Evolutionary conservation across 345 rosid species (phyloP).

Genomic region (Durio zibethinus): DNA sequence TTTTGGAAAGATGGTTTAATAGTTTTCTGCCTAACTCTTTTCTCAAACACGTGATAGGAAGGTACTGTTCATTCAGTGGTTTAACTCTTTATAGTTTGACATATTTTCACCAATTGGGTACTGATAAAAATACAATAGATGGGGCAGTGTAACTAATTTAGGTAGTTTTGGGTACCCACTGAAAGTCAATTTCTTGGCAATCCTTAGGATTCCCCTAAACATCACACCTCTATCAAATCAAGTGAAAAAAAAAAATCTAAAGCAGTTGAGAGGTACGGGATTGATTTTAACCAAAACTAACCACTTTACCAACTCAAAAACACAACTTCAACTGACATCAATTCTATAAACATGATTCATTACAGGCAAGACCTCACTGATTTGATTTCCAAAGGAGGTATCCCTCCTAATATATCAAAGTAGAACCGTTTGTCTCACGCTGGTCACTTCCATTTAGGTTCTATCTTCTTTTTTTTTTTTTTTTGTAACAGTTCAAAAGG

Average conservation of each 20-base stretch:
- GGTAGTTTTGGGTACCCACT: neutral
- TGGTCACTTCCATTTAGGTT: neutral
- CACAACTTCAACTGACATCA: neutral
- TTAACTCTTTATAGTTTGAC: neutral
- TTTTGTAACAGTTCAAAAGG: no score
- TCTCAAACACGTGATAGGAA: no score
- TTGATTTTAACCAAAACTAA: neutral
- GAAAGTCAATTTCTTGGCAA: neutral
- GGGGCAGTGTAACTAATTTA: neutral
- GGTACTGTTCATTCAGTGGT: neutral
- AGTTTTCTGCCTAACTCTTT: neutral
- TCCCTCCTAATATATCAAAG: neutral
- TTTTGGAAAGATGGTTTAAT: neutral
- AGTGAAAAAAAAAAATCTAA: neutral
- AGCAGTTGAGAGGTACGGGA: neutral
- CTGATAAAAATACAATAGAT: neutral
- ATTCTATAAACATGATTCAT: neutral
- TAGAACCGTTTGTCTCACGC: neutral
- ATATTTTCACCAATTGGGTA: neutral
- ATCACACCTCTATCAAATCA: neutral
- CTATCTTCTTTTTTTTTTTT: neutral
- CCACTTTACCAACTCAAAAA: constrained; percentile 8
- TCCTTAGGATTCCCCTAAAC: neutral
- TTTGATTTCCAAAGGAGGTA: neutral
- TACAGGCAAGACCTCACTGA: neutral